Evolutionary conservation across 352 stramenopile genomes (phyloP).

Genomic region (Phytopythium cucurbitacearum): DNA sequence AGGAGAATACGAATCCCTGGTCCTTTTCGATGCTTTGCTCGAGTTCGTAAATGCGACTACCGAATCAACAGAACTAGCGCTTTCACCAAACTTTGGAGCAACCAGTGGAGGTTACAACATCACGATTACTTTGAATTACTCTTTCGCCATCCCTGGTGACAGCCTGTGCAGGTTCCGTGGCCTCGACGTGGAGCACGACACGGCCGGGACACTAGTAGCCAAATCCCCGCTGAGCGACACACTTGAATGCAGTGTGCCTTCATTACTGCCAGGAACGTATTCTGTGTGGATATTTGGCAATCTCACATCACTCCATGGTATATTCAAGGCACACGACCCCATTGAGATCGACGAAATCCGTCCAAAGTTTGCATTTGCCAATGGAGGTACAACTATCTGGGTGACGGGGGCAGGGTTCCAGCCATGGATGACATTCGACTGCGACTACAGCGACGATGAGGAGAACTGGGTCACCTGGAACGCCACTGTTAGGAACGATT

Average conservation of each 20-base stretch:
- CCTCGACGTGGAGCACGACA: background rate
- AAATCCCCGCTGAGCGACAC: background rate
- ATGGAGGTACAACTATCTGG: constrained; percentile 10
- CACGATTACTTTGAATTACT: constrained; percentile 11
- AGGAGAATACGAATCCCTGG: too few species aligned
- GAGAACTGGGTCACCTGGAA: constrained; percentile 11
- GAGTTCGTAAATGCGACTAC: too few species aligned
- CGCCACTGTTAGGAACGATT: constrained; percentile 17
- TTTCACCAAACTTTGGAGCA: constrained; percentile 25
- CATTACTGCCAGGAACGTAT: constrained; percentile 20
- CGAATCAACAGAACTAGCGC: too few species aligned
- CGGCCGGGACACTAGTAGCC: background rate
- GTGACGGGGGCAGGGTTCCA: constrained; percentile 32
- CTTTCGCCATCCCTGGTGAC: constrained; percentile 9
- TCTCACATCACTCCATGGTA: constrained; percentile 7
- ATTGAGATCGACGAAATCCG: constrained; percentile 13
- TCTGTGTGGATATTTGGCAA: constrained; percentile 27
- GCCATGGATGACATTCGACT: constrained; percentile 33
- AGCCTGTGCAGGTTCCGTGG: constrained; percentile 21
- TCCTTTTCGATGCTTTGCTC: too few species aligned
- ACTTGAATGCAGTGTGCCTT: constrained; percentile 18
- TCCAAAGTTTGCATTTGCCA: constrained; percentile 15
- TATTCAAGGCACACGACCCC: constrained; percentile 24
- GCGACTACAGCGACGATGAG: constrained; percentile 18
- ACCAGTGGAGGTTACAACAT: constrained; percentile 17